phyloP scores from a whole-genome alignment of 768 basidiomycete species.

The Mycena haematopus region DNA sequence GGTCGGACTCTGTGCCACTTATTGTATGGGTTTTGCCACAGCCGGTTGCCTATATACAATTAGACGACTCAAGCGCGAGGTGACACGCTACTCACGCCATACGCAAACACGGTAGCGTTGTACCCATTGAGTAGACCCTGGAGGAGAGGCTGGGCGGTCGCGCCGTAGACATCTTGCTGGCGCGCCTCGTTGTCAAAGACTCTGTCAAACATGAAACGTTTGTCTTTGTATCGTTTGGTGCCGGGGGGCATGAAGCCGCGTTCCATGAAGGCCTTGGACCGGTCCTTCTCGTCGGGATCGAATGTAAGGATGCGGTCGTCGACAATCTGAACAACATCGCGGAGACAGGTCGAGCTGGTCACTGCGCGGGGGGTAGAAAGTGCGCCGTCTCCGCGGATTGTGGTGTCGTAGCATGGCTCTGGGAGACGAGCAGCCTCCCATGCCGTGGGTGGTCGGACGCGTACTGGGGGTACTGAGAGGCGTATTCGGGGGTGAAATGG shows the following conservation, averaged over 20 bases:
- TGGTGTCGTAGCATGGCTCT: slow-evolving; percentile 70
- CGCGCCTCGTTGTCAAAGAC: slow-evolving; percentile 84
- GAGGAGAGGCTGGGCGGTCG: slow-evolving; percentile 86
- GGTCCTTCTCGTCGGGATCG: slow-evolving; percentile 92
- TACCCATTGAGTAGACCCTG: slow-evolving; percentile 89
- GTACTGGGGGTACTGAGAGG: slow-evolving; percentile 59
- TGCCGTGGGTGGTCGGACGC: slow-evolving; percentile 85
- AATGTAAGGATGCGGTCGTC: slow-evolving; percentile 96
- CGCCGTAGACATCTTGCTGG: slow-evolving; percentile 88
- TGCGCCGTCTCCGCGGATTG: slow-evolving; percentile 84
- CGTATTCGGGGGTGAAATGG: slow-evolving; percentile 26
- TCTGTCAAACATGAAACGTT: slow-evolving; percentile 95
- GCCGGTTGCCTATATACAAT: slow-evolving; percentile 85
- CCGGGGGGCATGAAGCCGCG: slow-evolving; percentile 86
- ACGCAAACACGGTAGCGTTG: slow-evolving; percentile 98
- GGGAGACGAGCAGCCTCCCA: slow-evolving; percentile 89
- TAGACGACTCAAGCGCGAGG: slow-evolving; percentile 23
- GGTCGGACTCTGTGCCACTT: slow-evolving; percentile 86
- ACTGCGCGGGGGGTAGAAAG: slow-evolving; percentile 72
- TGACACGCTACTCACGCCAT: slow-evolving; percentile 73
- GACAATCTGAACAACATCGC: slow-evolving; percentile 85
- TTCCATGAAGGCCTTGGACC: slow-evolving; percentile 78
- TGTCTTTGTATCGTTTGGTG: slow-evolving; percentile 95
- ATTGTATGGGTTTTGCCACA: slow-evolving; percentile 99
- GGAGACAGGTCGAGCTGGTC: slow-evolving; percentile 61